Evolutionary conservation across 148 eudicot genomes (phyloP), one percentile per base, ranked within the genome.

Genomic region (Agrostemma githago): DNA sequence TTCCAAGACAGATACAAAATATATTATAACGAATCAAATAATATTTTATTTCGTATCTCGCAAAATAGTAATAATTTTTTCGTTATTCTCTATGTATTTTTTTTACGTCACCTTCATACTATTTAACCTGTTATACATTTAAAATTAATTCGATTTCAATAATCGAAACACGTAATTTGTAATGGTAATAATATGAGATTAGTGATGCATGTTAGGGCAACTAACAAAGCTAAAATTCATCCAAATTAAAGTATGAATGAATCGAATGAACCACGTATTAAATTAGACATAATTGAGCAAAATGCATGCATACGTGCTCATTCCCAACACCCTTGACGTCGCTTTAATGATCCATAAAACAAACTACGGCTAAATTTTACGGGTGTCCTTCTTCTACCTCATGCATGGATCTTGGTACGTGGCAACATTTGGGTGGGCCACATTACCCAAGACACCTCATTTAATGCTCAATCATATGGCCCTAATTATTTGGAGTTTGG

Each of bases 371-470:
- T 62, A 20, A 17, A 43, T 62, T 46, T 14, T 43, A 78, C 72
- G 56, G n/a, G 81, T 72, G 81, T 71, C 72, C 43, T 16, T 12
- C 44, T 61, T 66, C 72, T 57, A 21, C 19, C 37, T 62, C 7
- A 73, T 72, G 66, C 76, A 68, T 78, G 76, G 72, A 15, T 67
- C 46, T 66, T 14, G 15, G 14, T 8, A 60, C 81, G 81, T 78
- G 81, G 38, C 81, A 38, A 19, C 0, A 43, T 46, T 39, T 67
- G 68, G 68, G 53, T 19, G 73, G 77, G 68, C 66, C 81, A 78
- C 81, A 46, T 2, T 46, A 39, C 65, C 59, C 77, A 66, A 67
- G 8, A 73, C 81, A 78, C 53, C 81, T 73, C 68, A 78, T 57
- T 68, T 15, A 73, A 12, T 59, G 51, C 15, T 78, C 54, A 72